These are phyloP conservation scores for Eucalyptus guilfoylei DNA, from an alignment of 345 rosid genomes.

Conservation along the genomic window DNA sequence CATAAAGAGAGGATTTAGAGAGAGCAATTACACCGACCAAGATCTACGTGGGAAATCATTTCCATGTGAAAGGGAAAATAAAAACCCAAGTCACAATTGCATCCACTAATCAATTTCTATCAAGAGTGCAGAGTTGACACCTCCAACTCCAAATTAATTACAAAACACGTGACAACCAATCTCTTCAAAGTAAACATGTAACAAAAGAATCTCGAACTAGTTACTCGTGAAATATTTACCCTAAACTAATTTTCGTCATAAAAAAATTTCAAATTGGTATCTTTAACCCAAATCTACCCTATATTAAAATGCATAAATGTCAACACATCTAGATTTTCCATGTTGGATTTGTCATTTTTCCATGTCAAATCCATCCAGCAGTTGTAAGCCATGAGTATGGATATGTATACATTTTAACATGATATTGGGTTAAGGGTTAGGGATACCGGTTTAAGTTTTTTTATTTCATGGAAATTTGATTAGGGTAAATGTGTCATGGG, in stretches of 20 bases:
- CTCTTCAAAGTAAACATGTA: background rate
- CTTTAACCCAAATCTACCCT: background rate
- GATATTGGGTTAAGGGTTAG: background rate
- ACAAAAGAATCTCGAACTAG: no score
- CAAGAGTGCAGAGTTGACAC: background rate
- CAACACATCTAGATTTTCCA: background rate
- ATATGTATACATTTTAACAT: background rate
- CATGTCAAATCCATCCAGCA: fast-evolving
- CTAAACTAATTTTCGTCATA: no score
- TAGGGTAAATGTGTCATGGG: background rate
- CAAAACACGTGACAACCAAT: background rate
- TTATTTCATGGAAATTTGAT: fast-evolving
- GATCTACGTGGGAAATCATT: background rate
- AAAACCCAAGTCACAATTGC: background rate
- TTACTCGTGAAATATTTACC: fast-evolving
- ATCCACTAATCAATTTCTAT: background rate
- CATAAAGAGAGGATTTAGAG: background rate
- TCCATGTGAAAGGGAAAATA: background rate
- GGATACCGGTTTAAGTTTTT: background rate
- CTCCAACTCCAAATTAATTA: background rate
- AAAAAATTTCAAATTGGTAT: no score
- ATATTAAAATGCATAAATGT: background rate
- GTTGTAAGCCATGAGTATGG: fast-evolving
- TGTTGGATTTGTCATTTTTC: background rate
- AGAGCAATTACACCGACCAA: background rate